A percentile compares a stretch with the other conserved stretches of the same genome.
Evolutionary conservation across 2,329 filamentous ascomycete species (phyloP).

Genomic region (Aspergillus persii): DNA sequence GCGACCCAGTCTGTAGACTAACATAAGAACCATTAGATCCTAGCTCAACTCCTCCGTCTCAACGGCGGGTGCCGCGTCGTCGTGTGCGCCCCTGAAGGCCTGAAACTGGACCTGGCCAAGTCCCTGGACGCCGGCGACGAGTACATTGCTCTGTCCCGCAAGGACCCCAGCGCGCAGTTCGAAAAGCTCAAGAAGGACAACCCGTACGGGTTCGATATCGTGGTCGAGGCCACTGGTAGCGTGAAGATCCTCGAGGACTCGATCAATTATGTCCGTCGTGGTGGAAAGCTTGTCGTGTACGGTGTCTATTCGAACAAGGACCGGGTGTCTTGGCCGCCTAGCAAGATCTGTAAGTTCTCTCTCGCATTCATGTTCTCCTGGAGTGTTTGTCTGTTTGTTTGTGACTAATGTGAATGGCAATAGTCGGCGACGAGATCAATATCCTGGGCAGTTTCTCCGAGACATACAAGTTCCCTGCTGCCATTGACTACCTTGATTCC

Average conservation of each 20-base stretch:
- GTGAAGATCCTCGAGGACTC: constrained; percentile 67
- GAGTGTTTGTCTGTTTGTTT: constrained; percentile 3
- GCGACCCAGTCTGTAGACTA: background rate
- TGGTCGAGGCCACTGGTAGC: constrained; percentile 69
- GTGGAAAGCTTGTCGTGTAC: constrained; percentile 70
- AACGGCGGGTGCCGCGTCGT: constrained; percentile 70
- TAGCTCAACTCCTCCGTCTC: constrained; percentile 61
- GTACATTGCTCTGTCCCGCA: constrained; percentile 47
- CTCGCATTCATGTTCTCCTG: background rate
- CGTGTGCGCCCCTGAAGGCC: constrained; percentile 64
- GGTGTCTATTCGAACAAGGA: constrained; percentile 65
- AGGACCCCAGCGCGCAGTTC: constrained; percentile 59
- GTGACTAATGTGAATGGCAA: background rate
- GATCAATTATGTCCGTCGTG: constrained; percentile 69
- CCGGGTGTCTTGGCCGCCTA: constrained; percentile 66
- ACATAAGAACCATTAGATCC: constrained; percentile 25
- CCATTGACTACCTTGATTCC: constrained; percentile 52
- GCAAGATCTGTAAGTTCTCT: constrained; percentile 61
- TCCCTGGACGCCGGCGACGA: constrained; percentile 48
- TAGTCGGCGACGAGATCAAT: constrained; percentile 62
- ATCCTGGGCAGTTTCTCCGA: constrained; percentile 72
- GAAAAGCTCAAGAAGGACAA: constrained; percentile 61
- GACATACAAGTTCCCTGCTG: constrained; percentile 67
- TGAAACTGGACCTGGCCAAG: constrained; percentile 68
- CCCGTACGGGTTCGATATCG: constrained; percentile 71